These are phyloP conservation scores for Lactarius indigo DNA, from an alignment of 768 basidiomycete species.

Conservation along the genomic window DNA sequence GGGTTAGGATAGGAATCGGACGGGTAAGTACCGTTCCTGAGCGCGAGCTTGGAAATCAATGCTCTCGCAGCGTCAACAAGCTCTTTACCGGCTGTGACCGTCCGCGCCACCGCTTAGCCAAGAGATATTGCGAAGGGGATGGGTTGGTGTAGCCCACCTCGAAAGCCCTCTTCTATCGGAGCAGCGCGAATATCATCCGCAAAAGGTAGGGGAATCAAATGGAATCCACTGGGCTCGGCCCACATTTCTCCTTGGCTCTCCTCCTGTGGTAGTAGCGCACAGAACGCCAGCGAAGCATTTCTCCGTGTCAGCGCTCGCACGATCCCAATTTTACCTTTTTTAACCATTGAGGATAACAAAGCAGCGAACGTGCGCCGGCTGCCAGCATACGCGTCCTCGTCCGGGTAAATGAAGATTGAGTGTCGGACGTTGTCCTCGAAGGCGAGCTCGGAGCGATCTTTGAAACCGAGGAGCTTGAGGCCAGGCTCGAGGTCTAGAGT, in stretches of 20 bases:
- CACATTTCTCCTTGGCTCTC: constrained; percentile 64
- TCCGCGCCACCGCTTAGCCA: constrained; percentile 9
- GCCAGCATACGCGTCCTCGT: constrained; percentile 86
- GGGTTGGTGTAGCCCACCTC: constrained; percentile 43
- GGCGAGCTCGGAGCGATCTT: constrained; percentile 58
- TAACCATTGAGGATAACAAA: constrained; percentile 74
- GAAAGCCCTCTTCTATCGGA: constrained; percentile 59
- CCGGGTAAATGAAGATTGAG: constrained; percentile 86
- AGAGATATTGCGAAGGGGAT: constrained; percentile 2
- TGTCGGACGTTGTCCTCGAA: constrained; percentile 94
- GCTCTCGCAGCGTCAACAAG: constrained; percentile 62
- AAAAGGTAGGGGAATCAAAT: constrained; percentile 90
- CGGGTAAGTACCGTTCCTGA: constrained; percentile 78
- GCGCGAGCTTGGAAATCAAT: constrained; percentile 75
- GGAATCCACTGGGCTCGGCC: constrained; percentile 86
- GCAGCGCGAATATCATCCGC: constrained; percentile 89
- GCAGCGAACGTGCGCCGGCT: constrained; percentile 92
- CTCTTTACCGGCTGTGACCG: constrained; percentile 56
- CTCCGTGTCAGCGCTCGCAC: constrained; percentile 64
- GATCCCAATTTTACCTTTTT: constrained; percentile 80
- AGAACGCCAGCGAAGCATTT: constrained; percentile 76
- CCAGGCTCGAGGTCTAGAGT: constrained; percentile 79
- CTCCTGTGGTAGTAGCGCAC: constrained; percentile 85
- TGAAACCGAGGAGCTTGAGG: constrained; percentile 92
- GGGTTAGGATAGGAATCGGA: constrained; percentile 92